Evolutionary conservation across 805 yeast species (phyloP), one percentile per base, ranked within the genome.

Genomic region (Ogataea allantospora): DNA sequence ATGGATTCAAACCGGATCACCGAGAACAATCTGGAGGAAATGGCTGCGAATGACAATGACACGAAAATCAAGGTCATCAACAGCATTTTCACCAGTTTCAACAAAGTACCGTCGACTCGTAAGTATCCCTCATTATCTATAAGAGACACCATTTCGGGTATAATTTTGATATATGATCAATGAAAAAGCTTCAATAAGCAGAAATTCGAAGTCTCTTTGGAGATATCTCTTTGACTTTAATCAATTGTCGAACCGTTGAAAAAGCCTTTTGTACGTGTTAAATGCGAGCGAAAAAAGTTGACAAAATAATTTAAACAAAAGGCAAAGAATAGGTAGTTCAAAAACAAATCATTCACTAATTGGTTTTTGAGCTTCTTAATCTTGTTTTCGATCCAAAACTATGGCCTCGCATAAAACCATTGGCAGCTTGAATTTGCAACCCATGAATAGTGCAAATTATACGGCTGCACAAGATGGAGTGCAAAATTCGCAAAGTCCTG

Each of bases 1-100:
- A 93, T 95, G 35, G 89, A 79, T 66, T 93, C 99, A 59, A 88
- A 93, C 47, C 97, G 76, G 44, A 95, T 85, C 47, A 93, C 98
- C n/a, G 97, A 86, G 63, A 93, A 93, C 56, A 93, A 72, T 56
- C 99, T 79, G 45, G 95, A 82, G 34, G 95, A 80, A 35, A 93
- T 75, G 17, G 97, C 95, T 3, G 98, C 98, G 21, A 88, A 89
- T 17, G 95, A 87, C 40, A 91, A 78, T 28, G 85, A 72, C 33
- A 83, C 63, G 57, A 89, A 80, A 46, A 88, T 87, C 35, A 76
- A 65, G 36, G 78, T 74, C 55, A 78, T 77, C 48, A 89, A 67
- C 32, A 83, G 60, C 46, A 69, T 47, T 48, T 51, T 54, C 19
- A 57, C 21, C 24, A 55, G 38, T 15, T 41, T 43, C 24, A 63